Conservation (phyloP, 345 rosid genomes). For the Sisymbrium altissimum region DNA sequence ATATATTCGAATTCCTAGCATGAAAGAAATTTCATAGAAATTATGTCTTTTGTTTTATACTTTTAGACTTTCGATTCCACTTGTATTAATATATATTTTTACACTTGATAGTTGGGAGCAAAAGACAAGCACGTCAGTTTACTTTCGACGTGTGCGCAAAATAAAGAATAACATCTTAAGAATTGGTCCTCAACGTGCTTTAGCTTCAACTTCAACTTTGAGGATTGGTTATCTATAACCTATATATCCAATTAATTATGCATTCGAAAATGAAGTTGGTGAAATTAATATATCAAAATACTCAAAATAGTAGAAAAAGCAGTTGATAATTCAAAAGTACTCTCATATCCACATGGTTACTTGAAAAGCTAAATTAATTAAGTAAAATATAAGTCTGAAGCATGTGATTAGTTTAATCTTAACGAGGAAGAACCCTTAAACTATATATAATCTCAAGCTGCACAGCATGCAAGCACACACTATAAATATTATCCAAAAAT, state of each 20-base stretch:
- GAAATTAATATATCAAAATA: neutral
- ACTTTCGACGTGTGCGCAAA: slow-evolving; percentile 23
- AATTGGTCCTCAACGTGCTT: slow-evolving; percentile 2
- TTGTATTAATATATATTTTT: neutral
- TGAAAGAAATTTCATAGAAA: slow-evolving; percentile 4
- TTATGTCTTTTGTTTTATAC: neutral
- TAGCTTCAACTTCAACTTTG: too few species aligned
- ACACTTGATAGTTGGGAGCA: slow-evolving; percentile 6
- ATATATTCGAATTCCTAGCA: neutral
- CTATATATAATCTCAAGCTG: neutral
- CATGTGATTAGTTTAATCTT: slow-evolving; percentile 29
- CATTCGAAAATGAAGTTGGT: neutral
- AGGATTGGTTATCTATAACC: too few species aligned
- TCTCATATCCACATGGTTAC: slow-evolving; percentile 16
- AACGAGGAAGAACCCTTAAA: slow-evolving; percentile 24
- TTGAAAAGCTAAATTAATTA: slow-evolving; percentile 3
- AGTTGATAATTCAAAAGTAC: slow-evolving; percentile 5
- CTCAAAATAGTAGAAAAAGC: neutral
- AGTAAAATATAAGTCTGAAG: neutral
- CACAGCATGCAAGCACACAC: slow-evolving; percentile 1
- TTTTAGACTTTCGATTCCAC: slow-evolving; percentile 9
- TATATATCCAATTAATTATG: neutral
- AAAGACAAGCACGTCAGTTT: slow-evolving; percentile 19
- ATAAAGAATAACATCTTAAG: neutral
- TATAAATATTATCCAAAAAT: slow-evolving; percentile 2